Percentiles rank a stretch among this genome's conserved stretches.
phyloP scores from a whole-genome alignment of 352 stramenopile species.

The Pythium apleroticum region DNA sequence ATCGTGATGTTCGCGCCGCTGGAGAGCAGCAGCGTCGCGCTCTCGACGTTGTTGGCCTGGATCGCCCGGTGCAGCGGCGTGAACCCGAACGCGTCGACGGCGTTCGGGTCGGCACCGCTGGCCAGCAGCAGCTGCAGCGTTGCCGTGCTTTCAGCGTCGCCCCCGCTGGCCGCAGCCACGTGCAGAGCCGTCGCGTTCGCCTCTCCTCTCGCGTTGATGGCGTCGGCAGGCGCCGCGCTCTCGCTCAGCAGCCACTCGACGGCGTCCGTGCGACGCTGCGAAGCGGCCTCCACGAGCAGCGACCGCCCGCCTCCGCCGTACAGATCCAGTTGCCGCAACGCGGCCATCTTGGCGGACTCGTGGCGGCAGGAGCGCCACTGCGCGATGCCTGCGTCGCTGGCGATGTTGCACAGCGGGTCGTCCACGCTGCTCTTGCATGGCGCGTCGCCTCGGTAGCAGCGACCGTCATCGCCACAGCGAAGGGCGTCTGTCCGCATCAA shows the following conservation, averaged over 20 bases:
- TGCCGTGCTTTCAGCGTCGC: conserved; percentile 5
- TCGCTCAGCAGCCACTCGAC: conserved; percentile 30
- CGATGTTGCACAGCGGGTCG: conserved; percentile 39
- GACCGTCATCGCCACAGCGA: conserved; percentile 26
- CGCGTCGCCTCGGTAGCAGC: conserved; percentile 27
- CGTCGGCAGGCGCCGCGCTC: background rate
- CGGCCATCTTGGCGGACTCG: conserved; percentile 28
- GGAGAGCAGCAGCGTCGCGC: conserved; percentile 30
- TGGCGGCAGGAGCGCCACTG: conserved; percentile 30
- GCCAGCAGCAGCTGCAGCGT: conserved; percentile 31
- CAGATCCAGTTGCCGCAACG: conserved; percentile 19
- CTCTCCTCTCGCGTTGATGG: conserved; percentile 20
- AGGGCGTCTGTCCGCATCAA: conserved; percentile 29
- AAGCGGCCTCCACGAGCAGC: conserved; percentile 22
- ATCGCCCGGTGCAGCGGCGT: conserved; percentile 36
- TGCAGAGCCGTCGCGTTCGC: conserved; percentile 29
- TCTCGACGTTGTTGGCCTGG: conserved; percentile 31
- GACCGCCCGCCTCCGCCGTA: conserved; percentile 26
- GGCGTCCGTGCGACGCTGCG: conserved; percentile 18
- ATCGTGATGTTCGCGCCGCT: conserved; percentile 34
- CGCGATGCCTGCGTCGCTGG: conserved; percentile 14
- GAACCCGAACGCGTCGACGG: conserved; percentile 34
- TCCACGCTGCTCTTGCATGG: conserved; percentile 36
- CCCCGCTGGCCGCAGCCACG: conserved; percentile 12
- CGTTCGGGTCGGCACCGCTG: conserved; percentile 26